Conservation (phyloP, 345 rosid genomes). For the Citrus reticulata region DNA sequence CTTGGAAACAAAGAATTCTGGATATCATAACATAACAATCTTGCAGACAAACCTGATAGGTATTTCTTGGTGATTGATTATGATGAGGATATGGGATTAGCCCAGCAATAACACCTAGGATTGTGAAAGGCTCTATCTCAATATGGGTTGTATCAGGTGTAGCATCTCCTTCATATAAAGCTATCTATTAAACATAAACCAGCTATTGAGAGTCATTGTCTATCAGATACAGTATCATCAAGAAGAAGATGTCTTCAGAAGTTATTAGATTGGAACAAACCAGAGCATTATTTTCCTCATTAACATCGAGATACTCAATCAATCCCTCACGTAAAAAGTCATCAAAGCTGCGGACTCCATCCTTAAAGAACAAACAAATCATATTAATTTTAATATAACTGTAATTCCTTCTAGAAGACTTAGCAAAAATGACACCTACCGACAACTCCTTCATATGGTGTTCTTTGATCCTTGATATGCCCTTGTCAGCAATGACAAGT, state of each 20-base stretch:
- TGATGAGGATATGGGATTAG: slow-evolving; percentile 96
- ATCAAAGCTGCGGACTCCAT: slow-evolving; percentile 80
- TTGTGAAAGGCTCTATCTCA: slow-evolving; percentile 95
- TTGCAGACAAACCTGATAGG: slow-evolving; percentile 67
- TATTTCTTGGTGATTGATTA: slow-evolving; percentile 97
- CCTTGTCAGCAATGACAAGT: slow-evolving; percentile 91
- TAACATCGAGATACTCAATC: slow-evolving; percentile 94
- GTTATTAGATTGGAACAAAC: slow-evolving; percentile 34
- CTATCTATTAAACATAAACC: slow-evolving; percentile 54
- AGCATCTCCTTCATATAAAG: slow-evolving; percentile 82
- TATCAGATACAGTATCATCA: background rate
- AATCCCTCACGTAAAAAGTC: slow-evolving; percentile 90
- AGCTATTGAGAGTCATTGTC: slow-evolving; percentile 11
- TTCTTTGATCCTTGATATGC: slow-evolving; percentile 79
- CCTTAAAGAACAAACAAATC: slow-evolving; percentile 39
- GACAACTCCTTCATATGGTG: slow-evolving; percentile 86
- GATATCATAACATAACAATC: slow-evolving; percentile 14
- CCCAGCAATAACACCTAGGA: slow-evolving; percentile 95
- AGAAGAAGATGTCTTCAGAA: slow-evolving; percentile 6
- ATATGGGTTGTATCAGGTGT: slow-evolving; percentile 78
- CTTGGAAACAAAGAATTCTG: background rate
- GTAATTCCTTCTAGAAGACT: slow-evolving; percentile 7
- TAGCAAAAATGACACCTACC: slow-evolving; percentile 42
- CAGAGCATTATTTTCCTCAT: slow-evolving; percentile 96
- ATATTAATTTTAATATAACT: slow-evolving; percentile 15